These are phyloP conservation scores for Persicaria maculosa DNA, from an alignment of 148 eudicot species.

Conservation along the genomic window DNA sequence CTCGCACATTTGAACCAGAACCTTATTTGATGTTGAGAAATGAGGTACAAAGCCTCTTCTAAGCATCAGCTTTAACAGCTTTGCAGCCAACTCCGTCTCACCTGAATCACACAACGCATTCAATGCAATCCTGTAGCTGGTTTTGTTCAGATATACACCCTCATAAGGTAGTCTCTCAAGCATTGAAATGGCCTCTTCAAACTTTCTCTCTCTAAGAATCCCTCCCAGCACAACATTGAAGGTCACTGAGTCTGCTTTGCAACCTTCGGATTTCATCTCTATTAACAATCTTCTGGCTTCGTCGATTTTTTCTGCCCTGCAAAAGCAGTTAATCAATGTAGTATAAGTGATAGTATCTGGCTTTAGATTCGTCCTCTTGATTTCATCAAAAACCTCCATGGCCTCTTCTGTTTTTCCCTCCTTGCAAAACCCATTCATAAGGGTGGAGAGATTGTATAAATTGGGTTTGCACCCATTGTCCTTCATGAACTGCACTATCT, in stretches of 20 bases:
- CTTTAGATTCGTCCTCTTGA: constrained; percentile 51
- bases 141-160: constrained; percentile 53
- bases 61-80: constrained; percentile 64
- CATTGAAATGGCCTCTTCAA: constrained; percentile 64
- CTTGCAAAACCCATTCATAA: constrained; percentile 80
- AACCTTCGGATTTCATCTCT: constrained; percentile 58
- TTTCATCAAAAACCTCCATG: constrained; percentile 48
- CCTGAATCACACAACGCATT: constrained; percentile 47
- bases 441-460: constrained; percentile 54
- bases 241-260: constrained; percentile 68
- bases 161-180: constrained; percentile 63
- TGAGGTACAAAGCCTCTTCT: constrained; percentile 79
- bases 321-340: constrained; percentile 65
- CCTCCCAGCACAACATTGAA: constrained; percentile 65
- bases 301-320: constrained; percentile 43
- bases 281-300: constrained; percentile 57
- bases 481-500: constrained; percentile 70
- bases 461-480: constrained; percentile 80
- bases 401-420: constrained; percentile 65
- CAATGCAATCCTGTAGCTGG: constrained; percentile 59
- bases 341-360: constrained; percentile 76
- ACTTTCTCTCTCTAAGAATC: constrained; percentile 46
- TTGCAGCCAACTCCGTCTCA: constrained; percentile 54
- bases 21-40: constrained; percentile 70
- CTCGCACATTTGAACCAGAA: constrained; percentile 60